These are phyloP conservation scores for Coemansia furcata DNA, from an alignment of 192 early-diverging fungal species.

Conservation along the genomic window DNA sequence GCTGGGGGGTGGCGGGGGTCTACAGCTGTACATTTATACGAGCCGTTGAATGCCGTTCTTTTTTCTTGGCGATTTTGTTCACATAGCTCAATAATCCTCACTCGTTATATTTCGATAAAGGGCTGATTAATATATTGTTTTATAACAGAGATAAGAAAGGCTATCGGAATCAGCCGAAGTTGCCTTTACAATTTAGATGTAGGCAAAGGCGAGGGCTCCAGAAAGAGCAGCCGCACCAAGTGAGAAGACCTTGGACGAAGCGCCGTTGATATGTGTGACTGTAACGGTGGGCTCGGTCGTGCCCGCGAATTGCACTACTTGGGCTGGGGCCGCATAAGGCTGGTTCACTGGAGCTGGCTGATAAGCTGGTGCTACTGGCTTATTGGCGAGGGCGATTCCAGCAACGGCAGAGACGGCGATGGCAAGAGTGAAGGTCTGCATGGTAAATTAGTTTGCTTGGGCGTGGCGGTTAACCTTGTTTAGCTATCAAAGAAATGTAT, in stretches of 20 bases:
- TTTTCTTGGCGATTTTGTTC: no score
- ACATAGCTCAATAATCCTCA: no score
- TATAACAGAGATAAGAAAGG: not conserved
- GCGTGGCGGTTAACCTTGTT: not conserved
- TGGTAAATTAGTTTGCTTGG: conserved; percentile 12
- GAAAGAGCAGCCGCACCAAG: conserved; percentile 26
- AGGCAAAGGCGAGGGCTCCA: conserved; percentile 2
- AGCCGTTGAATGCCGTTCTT: no score
- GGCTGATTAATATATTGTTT: not conserved
- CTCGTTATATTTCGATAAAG: not conserved
- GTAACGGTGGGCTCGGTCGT: conserved; percentile 37
- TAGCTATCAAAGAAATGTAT: not conserved
- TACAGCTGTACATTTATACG: no score
- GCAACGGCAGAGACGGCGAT: conserved; percentile 25
- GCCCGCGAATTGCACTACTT: conserved; percentile 45
- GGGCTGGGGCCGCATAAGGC: conserved; percentile 12
- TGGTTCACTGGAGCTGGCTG: no score
- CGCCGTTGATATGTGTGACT: conserved; percentile 36
- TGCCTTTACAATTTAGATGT: not conserved
- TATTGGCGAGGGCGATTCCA: conserved; percentile 20
- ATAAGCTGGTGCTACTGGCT: not conserved
- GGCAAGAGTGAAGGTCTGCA: conserved; percentile 33
- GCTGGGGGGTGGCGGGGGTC: no score
- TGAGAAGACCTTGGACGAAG: conserved; percentile 31
- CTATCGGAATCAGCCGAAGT: not conserved